Base-by-base conservation (phyloP, 305 asterid species). In the Fraxinus baroniana region DNA sequence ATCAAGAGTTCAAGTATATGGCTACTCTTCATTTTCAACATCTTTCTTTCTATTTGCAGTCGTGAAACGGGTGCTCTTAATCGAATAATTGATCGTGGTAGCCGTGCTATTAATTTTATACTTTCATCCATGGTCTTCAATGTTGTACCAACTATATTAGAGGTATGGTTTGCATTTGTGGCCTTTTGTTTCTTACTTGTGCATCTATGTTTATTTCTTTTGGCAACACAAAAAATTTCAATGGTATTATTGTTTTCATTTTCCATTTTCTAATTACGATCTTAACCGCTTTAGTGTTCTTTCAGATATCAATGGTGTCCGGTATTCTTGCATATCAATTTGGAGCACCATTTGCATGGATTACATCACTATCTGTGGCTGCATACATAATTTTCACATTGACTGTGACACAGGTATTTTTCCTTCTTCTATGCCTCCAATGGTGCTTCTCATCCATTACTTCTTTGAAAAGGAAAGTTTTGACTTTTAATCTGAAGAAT, bases 51-150 rank as follows among this genome's bases (percentile, higher is more conserved):
- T 52, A 52, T 52, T 35, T 88, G 83, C 90, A 96, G 98, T 87
- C 98, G 99, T 80, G 98, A 96, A 89, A 96, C 99, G 17, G 99
- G 99, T 86, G 98, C 90, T 80, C 95, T 96, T 73, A 94, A 91
- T 90, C 94, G 98, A 80, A 93, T 87, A 44, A 96, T 96, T 77
- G 99, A 96, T 83, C 98, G 99, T 83, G 99, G 99, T 85, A 96
- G 99, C 88, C 97, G 99, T 15, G 99, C 99, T 84, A 96, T 96
- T 83, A 94, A 96, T 86, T 96, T 94, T 87, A 91, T 96, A 76
- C 98, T 96, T 85, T 93, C 98, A 28, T 79, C 99, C 18, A 94
- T 93, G 99, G 97, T 96, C 75, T 96, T 96, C 90, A 94, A 96
- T 89, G 97, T 96, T 79, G 96, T 91, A 66, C 99, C 99, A 13